Evolutionary conservation across 306 rosid genomes (phyloP), one percentile per base, ranked within the genome.

Genomic region (Cercis canadensis): DNA sequence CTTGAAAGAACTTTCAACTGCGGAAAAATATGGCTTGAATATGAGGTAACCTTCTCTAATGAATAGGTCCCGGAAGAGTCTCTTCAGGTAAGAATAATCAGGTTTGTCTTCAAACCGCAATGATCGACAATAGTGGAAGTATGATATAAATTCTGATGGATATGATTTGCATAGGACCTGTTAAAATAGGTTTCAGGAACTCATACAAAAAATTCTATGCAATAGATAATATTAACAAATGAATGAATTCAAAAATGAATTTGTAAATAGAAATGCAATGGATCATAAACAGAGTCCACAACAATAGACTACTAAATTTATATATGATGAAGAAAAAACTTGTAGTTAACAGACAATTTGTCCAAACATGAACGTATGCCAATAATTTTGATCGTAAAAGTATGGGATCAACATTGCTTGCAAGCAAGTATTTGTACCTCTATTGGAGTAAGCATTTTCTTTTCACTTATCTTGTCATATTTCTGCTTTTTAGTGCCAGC

Each of bases 51-150:
- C 99, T 90, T 94, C 97, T 78, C 97, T 84, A 62, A 94, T 94
- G 76, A 94, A 94, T 70, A 94, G 89, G 79, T 94, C 99, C 5
- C 97, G 82, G 68, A 90, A 94, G 75, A 94, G 99, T 85, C 92
- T 89, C 83, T 94, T 94, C 72, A 91, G 87, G 73, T 90, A 94
- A 0, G 99, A 83, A 83, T 94, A 94, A 85, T 94, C 96, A 50
- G 99, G 99, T 75, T 90, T 90, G 83, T 94, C 99, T 76, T 94
- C 99, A 77, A 94, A 94, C 63, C 99, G 88, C 81, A 94, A 76
- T 0, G 99, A 76, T 31, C 97, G 97, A 76, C 99, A 90, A 34
- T 89, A 89, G 74, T 87, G 99, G 80, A 94, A 94, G 85, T 87
- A 94, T 5, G 99, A 94, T 10, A 97, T 87, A 79, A 94, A 91